phyloP scores from a whole-genome alignment of 169 alveolate genomes.

The Plasmodium blacklocki region DNA sequence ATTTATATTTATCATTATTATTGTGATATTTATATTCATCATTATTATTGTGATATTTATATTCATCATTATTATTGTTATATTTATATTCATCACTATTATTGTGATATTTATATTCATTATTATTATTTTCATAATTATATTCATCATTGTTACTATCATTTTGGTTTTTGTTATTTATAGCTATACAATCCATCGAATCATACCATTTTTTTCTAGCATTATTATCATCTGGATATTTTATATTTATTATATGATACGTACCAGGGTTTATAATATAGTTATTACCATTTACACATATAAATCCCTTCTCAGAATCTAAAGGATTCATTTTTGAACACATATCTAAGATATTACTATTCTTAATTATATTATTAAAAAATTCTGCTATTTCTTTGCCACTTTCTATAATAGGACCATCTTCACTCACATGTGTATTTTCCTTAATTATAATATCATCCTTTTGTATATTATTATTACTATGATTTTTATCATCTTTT shows the following conservation, averaged over 20 bases:
- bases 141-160: neutral
- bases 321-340: neutral
- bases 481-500: neutral
- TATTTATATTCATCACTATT: no score
- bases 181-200: no score
- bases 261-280: constrained; percentile 47
- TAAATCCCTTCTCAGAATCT: constrained; percentile 12
- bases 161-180: neutral
- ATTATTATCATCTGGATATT: neutral
- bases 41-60: neutral
- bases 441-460: neutral
- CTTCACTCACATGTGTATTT: neutral
- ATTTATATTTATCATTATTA: no score
- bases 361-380: no score
- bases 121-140: no score
- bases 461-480: no score
- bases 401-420: neutral
- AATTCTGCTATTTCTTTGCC: no score
- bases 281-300: constrained; percentile 28
- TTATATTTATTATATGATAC: constrained; percentile 37
- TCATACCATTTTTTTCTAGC: no score
- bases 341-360: neutral
- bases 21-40: no score
- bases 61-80: no score
- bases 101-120: no score